These are phyloP conservation scores for Puccinia horiana DNA, from an alignment of 1,284 basidiomycete species.

Conservation along the genomic window DNA sequence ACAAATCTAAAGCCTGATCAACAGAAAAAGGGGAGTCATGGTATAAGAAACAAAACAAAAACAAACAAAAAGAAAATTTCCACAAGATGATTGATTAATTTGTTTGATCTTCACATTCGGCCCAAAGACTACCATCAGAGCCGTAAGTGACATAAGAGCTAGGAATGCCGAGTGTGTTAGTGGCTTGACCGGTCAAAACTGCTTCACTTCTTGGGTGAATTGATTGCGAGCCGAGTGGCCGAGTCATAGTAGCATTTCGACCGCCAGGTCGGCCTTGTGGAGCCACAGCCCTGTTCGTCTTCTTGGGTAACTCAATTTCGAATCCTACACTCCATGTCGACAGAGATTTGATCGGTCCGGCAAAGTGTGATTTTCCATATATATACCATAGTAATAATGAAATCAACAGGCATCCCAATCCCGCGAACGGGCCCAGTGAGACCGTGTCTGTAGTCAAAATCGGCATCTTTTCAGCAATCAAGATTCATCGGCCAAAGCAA, in stretches of 20 bases:
- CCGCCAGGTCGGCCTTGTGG: background rate
- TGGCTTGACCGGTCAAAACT: background rate
- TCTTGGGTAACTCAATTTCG: slow-evolving; percentile 32
- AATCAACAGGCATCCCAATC: background rate
- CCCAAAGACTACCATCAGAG: slow-evolving; percentile 35
- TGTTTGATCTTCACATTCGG: no score
- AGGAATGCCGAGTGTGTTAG: slow-evolving; percentile 19
- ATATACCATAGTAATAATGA: slow-evolving; percentile 17
- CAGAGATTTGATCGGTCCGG: slow-evolving; percentile 42
- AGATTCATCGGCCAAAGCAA: background rate
- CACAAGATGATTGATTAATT: no score
- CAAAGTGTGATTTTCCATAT: slow-evolving; percentile 31
- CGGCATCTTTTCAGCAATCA: background rate
- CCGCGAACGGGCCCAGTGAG: background rate
- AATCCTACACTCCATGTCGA: slow-evolving; percentile 42
- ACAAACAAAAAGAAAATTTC: no score
- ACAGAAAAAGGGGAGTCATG: no score
- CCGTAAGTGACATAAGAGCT: slow-evolving; percentile 30
- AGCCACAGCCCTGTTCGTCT: background rate
- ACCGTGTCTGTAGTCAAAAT: slow-evolving; percentile 20
- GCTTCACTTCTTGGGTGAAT: background rate
- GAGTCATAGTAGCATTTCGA: no score
- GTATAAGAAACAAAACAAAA: no score
- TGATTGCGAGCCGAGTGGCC: background rate
- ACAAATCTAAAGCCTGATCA: no score